Percentiles rank a stretch among this genome's conserved stretches.
Conservation (phyloP, 2,329 filamentous ascomycete species). For the Colletotrichum sansevieriae region DNA sequence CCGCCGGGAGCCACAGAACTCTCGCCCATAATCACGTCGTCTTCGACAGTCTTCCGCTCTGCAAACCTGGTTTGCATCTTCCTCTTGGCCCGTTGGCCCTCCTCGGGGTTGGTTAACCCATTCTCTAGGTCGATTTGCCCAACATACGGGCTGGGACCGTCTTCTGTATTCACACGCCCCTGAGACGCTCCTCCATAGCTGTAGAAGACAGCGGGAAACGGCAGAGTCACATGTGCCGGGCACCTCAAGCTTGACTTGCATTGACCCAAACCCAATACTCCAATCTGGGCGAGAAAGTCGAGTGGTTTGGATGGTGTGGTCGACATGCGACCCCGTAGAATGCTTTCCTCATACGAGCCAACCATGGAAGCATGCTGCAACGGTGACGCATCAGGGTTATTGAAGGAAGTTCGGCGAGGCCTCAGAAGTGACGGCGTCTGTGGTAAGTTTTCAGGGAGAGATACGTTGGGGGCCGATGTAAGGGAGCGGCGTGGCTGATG, state of each 20-base stretch:
- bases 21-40: slow-evolving; percentile 46
- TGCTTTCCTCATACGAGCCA: slow-evolving; percentile 97
- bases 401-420: slow-evolving; percentile 76
- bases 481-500: slow-evolving; percentile 84
- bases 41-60: slow-evolving; percentile 52
- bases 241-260: slow-evolving; percentile 89
- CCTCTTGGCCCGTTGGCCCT: slow-evolving; percentile 60
- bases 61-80: slow-evolving; percentile 61
- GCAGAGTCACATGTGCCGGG: slow-evolving; percentile 88
- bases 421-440: slow-evolving; percentile 65
- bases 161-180: slow-evolving; percentile 75
- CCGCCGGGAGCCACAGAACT: slow-evolving; percentile 27
- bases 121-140: slow-evolving; percentile 93
- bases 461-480: slow-evolving; percentile 67
- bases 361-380: slow-evolving; percentile 95
- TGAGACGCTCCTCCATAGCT: slow-evolving; percentile 81
- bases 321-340: slow-evolving; percentile 94
- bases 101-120: slow-evolving; percentile 69
- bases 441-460: slow-evolving; percentile 57
- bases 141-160: slow-evolving; percentile 96
- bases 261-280: slow-evolving; percentile 88
- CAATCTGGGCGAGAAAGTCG: slow-evolving; percentile 94
- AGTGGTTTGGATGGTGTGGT: slow-evolving; percentile 93
- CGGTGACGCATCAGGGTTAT: slow-evolving; percentile 77
- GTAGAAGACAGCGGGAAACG: slow-evolving; percentile 96